Conservation (phyloP, 2,329 filamentous ascomycete genomes). For the Pseudocercospora fijiensis region DNA sequence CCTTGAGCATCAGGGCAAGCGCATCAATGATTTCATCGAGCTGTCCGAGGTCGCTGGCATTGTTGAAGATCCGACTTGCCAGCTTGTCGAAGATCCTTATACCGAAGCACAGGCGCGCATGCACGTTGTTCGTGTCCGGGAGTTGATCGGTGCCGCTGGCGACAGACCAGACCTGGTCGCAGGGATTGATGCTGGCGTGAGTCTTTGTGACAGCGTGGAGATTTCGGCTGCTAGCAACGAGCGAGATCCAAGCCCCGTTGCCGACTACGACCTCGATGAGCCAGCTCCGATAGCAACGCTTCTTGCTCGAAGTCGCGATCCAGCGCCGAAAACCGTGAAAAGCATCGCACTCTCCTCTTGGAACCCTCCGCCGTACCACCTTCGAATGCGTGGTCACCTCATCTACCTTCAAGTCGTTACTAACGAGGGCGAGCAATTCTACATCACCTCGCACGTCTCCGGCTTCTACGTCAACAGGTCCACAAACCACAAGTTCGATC, state of each 20-base stretch:
- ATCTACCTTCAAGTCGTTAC: slow-evolving; percentile 87
- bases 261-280: slow-evolving; percentile 74
- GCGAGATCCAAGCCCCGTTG: slow-evolving; percentile 48
- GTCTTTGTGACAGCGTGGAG: slow-evolving; percentile 76
- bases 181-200: slow-evolving; percentile 79
- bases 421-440: slow-evolving; percentile 90
- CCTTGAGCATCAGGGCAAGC: slow-evolving; percentile 82
- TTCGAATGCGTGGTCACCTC: slow-evolving; percentile 87
- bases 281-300: slow-evolving; percentile 68
- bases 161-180: slow-evolving; percentile 84
- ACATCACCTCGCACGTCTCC: slow-evolving; percentile 89
- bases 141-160: slow-evolving; percentile 88
- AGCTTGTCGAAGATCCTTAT: slow-evolving; percentile 88
- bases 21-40: slow-evolving; percentile 93
- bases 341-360: slow-evolving; percentile 83
- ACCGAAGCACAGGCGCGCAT: slow-evolving; percentile 97
- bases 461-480: slow-evolving; percentile 98
- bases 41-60: slow-evolving; percentile 85
- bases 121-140: slow-evolving; percentile 85
- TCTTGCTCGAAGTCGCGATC: slow-evolving; percentile 63
- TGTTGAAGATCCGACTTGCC: slow-evolving; percentile 72
- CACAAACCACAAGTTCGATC: slow-evolving; percentile 92
- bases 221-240: slow-evolving; percentile 30
- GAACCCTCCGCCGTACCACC: slow-evolving; percentile 92
- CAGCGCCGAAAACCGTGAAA: slow-evolving; percentile 87